phyloP scores from a whole-genome alignment of 2,329 filamentous ascomycete genomes.

The Purpureocillium lavendulum region DNA sequence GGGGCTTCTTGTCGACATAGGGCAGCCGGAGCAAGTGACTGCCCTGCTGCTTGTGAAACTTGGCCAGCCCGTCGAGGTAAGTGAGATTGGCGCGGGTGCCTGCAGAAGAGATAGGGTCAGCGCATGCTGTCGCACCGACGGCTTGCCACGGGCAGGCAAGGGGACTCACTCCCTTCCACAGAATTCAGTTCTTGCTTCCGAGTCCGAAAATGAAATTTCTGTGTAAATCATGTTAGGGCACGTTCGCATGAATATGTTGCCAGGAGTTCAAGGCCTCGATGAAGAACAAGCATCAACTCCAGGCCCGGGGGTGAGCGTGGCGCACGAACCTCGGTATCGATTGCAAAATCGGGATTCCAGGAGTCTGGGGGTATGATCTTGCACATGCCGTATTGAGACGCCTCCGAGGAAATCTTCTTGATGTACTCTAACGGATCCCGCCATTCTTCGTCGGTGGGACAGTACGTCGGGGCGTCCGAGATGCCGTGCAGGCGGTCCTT shows the following conservation, averaged over 20 bases:
- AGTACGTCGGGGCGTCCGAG: constrained; percentile 82
- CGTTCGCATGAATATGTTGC: too few relatives aligned
- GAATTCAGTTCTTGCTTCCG: constrained; percentile 95
- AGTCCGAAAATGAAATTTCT: constrained; percentile 96
- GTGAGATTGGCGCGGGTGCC: constrained; percentile 92
- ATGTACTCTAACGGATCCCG: constrained; percentile 92
- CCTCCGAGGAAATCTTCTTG: constrained; percentile 81
- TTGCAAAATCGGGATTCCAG: constrained; percentile 93
- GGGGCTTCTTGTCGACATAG: constrained; percentile 93
- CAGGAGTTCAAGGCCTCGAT: too few relatives aligned
- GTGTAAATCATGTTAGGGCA: background rate
- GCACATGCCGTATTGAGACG: constrained; percentile 80
- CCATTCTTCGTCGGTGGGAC: constrained; percentile 88
- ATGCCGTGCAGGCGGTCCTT: constrained; percentile 76
- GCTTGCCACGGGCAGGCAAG: background rate
- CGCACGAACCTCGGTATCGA: constrained; percentile 76
- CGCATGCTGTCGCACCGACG: too few relatives aligned
- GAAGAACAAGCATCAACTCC: too few relatives aligned
- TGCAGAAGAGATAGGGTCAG: constrained; percentile 22
- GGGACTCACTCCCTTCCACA: constrained; percentile 82
- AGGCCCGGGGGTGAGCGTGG: too few relatives aligned
- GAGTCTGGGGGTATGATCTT: constrained; percentile 90
- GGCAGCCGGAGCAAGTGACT: constrained; percentile 90
- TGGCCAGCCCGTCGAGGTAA: constrained; percentile 88
- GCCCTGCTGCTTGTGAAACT: constrained; percentile 95